Evolutionary conservation across 1,284 basidiomycete species (phyloP).

Genomic region (Tilletia indica): DNA sequence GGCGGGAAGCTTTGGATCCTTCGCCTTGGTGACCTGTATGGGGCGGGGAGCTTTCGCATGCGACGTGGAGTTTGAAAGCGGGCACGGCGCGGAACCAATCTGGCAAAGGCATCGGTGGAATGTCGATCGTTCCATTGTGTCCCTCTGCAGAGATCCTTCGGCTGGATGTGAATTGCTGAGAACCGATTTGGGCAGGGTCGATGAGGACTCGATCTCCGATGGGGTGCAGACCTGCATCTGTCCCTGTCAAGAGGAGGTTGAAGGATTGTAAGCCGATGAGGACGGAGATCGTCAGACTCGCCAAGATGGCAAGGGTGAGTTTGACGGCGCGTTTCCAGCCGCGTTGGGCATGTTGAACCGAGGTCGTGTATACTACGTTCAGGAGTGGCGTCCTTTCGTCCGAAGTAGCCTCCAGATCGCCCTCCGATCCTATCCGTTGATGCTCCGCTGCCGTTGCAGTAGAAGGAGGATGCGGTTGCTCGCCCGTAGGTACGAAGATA

Average conservation of each 20-base stretch:
- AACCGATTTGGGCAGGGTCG: background rate
- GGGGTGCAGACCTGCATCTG: slow-evolving; percentile 34
- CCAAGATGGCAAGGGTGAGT: slow-evolving; percentile 26
- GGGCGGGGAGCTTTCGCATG: slow-evolving; percentile 32
- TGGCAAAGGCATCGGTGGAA: slow-evolving; percentile 26
- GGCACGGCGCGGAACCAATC: slow-evolving; percentile 30
- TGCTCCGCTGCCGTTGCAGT: background rate
- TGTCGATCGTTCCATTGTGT: background rate
- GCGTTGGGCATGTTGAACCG: slow-evolving; percentile 30
- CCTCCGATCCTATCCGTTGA: too few relatives aligned
- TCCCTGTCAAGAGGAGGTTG: slow-evolving; percentile 36
- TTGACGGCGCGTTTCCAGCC: slow-evolving; percentile 35
- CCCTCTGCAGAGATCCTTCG: background rate
- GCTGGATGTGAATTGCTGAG: background rate
- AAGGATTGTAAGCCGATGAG: slow-evolving; percentile 31
- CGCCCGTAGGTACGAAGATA: slow-evolving; percentile 14
- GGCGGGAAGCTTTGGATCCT: slow-evolving; percentile 19
- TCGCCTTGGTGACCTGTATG: slow-evolving; percentile 19
- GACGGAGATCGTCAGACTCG: slow-evolving; percentile 26
- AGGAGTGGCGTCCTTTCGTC: slow-evolving; percentile 14
- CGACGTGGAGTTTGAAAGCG: slow-evolving; percentile 36
- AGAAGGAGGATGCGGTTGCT: slow-evolving; percentile 4
- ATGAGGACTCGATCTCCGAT: slow-evolving; percentile 35
- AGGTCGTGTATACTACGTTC: slow-evolving; percentile 19
- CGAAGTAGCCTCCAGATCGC: background rate